Evolutionary conservation across 2,329 filamentous ascomycete genomes (phyloP), one percentile per base, ranked within the genome.

Genomic region (Rutstroemia sp.): DNA sequence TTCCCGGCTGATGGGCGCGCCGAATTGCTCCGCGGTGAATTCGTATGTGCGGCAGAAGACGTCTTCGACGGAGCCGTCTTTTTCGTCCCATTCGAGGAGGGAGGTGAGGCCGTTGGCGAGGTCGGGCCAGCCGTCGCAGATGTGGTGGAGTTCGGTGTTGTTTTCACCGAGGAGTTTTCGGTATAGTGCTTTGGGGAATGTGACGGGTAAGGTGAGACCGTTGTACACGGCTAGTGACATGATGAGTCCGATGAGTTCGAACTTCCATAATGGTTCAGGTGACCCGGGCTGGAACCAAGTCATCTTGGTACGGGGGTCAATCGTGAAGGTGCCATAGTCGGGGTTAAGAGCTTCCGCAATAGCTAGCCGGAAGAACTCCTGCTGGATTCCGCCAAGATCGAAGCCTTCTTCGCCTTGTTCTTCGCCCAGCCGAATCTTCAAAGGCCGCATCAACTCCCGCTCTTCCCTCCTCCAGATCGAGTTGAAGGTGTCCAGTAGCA

Each of bases 381-480:
- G 92, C 65, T 96, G 92, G 1, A 99, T 92, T 60, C 94, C 94
- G 45, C 94, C 94, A 49, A 92, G 90, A 70, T 99, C 94, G 36
- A 95, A 83, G 0, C 94, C 94, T 69, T 95, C 86, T 70, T 97
- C 94, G 30, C 90, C 89, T 53, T 78, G 78, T 36, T 89, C 85
- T 67, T 90, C 87, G 3, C 91, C 91, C 57, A 97, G 81, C 51
- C 89, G 86, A 8, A 99, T 86, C 66, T 96, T 96, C 36, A 99
- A 73, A 1, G 94, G 94, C 25, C 90, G 83, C 66, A 92, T 75
- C 3, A 97, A 75, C 72, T 96, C 90, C 38, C 88, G 80, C 65
- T 84, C 83, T 70, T 96, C 86, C 38, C 91, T 82, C 54, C 89
- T 83, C 89, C 92, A 96, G 2, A 99, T 76, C 68, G 96, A 90